Evolutionary conservation across 305 asterid species (phyloP).

Genomic region (Solanum hybrid): DNA sequence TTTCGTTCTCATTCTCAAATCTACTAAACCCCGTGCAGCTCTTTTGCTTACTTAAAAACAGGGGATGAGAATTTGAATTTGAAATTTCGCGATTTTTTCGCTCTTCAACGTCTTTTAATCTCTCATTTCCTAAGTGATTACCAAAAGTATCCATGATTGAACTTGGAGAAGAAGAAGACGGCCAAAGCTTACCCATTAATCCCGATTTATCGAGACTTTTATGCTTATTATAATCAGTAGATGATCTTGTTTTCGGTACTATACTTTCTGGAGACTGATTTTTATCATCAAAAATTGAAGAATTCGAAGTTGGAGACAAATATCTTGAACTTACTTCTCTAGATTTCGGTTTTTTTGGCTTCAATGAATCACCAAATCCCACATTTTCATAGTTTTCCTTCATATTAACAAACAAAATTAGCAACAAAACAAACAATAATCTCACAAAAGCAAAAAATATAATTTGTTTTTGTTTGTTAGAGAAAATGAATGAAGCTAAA

Average conservation of each 20-base stretch:
- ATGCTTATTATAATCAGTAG: constrained; percentile 15
- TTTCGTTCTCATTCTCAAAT: constrained; percentile 25
- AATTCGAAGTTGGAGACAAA: constrained; percentile 33
- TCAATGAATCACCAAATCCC: constrained; percentile 10
- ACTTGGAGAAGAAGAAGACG: constrained; percentile 23
- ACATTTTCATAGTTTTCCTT: constrained; percentile 17
- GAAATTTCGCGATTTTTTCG: constrained; percentile 8
- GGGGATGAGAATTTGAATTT: constrained; percentile 1
- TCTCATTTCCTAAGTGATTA: constrained; percentile 42
- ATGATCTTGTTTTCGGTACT: constrained; percentile 13
- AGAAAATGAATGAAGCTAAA: constrained; percentile 21
- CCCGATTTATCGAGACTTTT: constrained; percentile 38
- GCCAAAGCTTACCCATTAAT: constrained; percentile 58
- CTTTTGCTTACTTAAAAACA: constrained; percentile 35
- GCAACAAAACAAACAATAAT: background rate
- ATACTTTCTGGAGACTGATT: constrained; percentile 7
- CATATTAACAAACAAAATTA: constrained; percentile 4
- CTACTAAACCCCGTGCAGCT: constrained; percentile 48
- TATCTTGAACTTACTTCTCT: constrained; percentile 63
- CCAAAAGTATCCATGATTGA: constrained; percentile 30
- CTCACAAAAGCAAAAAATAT: background rate
- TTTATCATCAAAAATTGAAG: constrained; percentile 3
- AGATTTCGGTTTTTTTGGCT: constrained; percentile 38
- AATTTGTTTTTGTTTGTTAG: constrained; percentile 13
- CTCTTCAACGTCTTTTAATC: constrained; percentile 25